Percentiles rank a stretch among this genome's conserved stretches.
Conservation (phyloP, 1,284 basidiomycete genomes). For the Cutaneotrichosporon dermatis region DNA sequence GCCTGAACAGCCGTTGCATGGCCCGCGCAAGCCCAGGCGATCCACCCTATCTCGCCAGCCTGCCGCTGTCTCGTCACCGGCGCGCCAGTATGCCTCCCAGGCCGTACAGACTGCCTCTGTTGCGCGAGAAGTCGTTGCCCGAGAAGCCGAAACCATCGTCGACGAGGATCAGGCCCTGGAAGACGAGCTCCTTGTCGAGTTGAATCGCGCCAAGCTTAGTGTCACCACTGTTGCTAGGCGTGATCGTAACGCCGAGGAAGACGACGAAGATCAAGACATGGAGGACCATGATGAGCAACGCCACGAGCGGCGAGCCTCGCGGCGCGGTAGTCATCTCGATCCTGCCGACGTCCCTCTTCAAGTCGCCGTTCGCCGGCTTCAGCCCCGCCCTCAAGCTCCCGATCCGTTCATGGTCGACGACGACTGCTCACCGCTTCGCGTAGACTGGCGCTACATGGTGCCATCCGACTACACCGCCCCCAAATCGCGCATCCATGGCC, state of each 20-base stretch:
- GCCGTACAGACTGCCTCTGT: not conserved
- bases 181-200: too few relatives aligned
- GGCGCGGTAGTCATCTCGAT: not conserved
- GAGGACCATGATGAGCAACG: not conserved
- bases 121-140: too few relatives aligned
- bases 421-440: conserved; percentile 22
- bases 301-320: too few relatives aligned
- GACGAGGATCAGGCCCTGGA: too few relatives aligned
- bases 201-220: not conserved
- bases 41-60: too few relatives aligned
- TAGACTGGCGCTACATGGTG: conserved; percentile 19
- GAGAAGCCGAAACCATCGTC: too few relatives aligned
- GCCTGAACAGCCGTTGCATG: not conserved
- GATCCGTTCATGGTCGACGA: conserved; percentile 33
- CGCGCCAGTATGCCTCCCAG: too few relatives aligned
- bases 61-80: not conserved
- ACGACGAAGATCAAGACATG: not conserved
- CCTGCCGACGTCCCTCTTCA: not conserved
- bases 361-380: not conserved
- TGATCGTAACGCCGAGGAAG: not conserved
- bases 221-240: not conserved
- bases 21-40: not conserved
- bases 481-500: conserved; percentile 23
- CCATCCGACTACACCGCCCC: conserved; percentile 12
- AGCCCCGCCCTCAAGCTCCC: not conserved